Conservation (phyloP, 2,329 filamentous ascomycete genomes). For the Cercospora zeina region DNA sequence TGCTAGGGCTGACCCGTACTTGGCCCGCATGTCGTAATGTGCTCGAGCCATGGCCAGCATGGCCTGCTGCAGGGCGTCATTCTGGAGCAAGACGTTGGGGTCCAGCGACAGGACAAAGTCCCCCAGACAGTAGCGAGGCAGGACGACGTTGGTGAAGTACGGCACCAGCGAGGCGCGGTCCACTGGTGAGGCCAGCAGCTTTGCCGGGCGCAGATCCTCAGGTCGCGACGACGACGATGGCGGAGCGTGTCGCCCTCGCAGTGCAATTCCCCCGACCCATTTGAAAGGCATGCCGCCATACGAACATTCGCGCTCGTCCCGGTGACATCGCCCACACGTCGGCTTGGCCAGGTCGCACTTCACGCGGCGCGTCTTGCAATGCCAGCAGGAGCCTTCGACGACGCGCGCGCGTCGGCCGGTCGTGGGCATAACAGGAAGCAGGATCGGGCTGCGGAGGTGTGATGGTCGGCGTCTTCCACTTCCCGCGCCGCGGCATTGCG, state of each 20-base stretch:
- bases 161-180: conserved; percentile 16
- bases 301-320: conserved; percentile 19
- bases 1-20: conserved; percentile 17
- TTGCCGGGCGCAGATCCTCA: background rate
- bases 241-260: conserved; percentile 23
- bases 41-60: conserved; percentile 23
- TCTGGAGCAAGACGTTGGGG: conserved; percentile 10
- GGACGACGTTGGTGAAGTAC: conserved; percentile 23
- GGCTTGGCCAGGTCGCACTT: conserved; percentile 25
- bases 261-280: conserved; percentile 26
- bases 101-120: conserved; percentile 21
- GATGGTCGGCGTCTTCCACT: background rate
- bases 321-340: conserved; percentile 18
- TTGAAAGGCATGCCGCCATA: conserved; percentile 24
- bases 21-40: conserved; percentile 22
- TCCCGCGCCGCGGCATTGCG: conserved; percentile 8
- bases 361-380: conserved; percentile 21
- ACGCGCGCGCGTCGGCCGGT: conserved; percentile 37
- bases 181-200: conserved; percentile 12
- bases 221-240: background rate
- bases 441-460: too few species aligned
- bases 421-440: conserved; percentile 8
- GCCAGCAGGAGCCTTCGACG: conserved; percentile 25
- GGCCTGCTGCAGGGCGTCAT: conserved; percentile 21
- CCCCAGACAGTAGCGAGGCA: conserved; percentile 25